A percentile compares a stretch with the other conserved stretches of the same genome.
These are phyloP conservation scores for Tulasnella sp. DNA, from an alignment of 768 basidiomycete genomes.

Conservation along the genomic window DNA sequence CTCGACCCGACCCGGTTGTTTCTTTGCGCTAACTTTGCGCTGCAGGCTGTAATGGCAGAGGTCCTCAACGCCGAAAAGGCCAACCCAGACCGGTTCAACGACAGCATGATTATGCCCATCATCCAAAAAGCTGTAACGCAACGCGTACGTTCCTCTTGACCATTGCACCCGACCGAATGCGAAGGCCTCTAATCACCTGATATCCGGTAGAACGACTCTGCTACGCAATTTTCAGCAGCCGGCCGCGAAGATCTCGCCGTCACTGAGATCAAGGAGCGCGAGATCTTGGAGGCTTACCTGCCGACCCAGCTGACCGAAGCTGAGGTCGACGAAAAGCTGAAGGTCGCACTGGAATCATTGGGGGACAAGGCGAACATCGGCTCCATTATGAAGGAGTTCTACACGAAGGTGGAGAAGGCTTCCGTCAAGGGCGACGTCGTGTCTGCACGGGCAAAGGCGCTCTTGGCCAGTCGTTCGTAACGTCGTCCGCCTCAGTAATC, in stretches of 20 bases:
- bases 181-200: background rate
- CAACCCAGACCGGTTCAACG: conserved; percentile 24
- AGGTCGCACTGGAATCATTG: background rate
- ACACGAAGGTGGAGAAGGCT: conserved; percentile 11
- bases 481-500: background rate
- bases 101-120: conserved; percentile 28
- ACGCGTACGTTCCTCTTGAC: conserved; percentile 18
- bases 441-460: conserved; percentile 13
- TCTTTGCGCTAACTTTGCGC: background rate
- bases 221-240: conserved; percentile 26
- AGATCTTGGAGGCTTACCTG: conserved; percentile 31
- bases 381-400: conserved; percentile 17
- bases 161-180: background rate
- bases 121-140: conserved; percentile 31
- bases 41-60: conserved; percentile 33
- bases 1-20: background rate
- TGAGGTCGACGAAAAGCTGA: conserved; percentile 34
- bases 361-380: conserved; percentile 10
- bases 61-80: conserved; percentile 36
- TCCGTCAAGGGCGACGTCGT: conserved; percentile 17
- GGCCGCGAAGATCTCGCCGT: conserved; percentile 32
- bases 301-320: conserved; percentile 32
- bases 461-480: conserved; percentile 1
- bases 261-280: conserved; percentile 31
- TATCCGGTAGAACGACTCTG: conserved; percentile 28